A percentile compares a stretch with the other conserved stretches of the same genome.
Evolutionary conservation across 805 yeast genomes (phyloP).

Genomic region (Schizosaccharomyces lindneri): DNA sequence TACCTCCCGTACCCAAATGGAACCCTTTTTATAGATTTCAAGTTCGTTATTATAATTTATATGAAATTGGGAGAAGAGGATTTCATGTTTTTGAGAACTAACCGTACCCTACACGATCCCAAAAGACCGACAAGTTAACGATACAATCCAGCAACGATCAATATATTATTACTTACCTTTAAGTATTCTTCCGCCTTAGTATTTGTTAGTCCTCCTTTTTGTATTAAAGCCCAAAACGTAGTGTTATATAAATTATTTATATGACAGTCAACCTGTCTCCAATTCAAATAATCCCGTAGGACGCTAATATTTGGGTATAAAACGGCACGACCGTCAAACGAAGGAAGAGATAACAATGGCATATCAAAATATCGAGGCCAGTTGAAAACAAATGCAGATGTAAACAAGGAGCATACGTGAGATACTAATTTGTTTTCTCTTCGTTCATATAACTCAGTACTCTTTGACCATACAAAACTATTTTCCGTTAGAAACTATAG

Average conservation of each 20-base stretch:
- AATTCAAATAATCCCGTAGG: conserved; percentile 60
- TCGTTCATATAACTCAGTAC: neutral
- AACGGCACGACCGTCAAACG: conserved; percentile 80
- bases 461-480: neutral
- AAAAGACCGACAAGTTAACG: neutral
- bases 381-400: conserved; percentile 42
- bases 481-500: neutral
- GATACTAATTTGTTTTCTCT: conserved; percentile 38
- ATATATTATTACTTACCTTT: conserved; percentile 10
- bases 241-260: conserved; percentile 88
- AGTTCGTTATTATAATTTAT: conserved; percentile 81
- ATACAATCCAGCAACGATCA: too few relatives aligned
- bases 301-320: conserved; percentile 40
- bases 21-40: conserved; percentile 71
- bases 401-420: conserved; percentile 58
- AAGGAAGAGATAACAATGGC: conserved; percentile 24
- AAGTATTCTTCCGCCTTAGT: conserved; percentile 59
- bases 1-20: conserved; percentile 32
- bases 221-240: conserved; percentile 66
- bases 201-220: conserved; percentile 40
- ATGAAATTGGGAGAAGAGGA: conserved; percentile 49
- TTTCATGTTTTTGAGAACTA: conserved; percentile 69
- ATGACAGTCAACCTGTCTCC: conserved; percentile 93
- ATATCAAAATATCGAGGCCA: conserved; percentile 34
- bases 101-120: conserved; percentile 31